Evolutionary conservation across 371 early-diverging fungal species (phyloP), one percentile per base, ranked within the genome.

Genomic region (Dichotomocladium elegans): DNA sequence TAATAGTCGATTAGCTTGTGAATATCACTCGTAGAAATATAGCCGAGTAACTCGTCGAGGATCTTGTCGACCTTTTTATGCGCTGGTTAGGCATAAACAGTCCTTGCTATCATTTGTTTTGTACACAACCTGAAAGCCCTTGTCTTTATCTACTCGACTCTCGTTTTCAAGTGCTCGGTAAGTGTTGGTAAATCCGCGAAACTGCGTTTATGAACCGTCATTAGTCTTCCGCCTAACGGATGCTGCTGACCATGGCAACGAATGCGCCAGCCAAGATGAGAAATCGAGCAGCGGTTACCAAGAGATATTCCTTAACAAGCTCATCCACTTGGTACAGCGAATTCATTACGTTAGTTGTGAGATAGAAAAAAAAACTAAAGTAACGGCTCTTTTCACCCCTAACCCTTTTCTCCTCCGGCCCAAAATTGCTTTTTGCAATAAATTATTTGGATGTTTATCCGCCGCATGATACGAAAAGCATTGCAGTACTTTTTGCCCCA

Each of bases 261-360:
- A 37, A 25, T 30, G 41, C 35, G 27, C 6, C 29, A 41, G 11
- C 8, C 4, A n/a, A 35, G 30, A 21, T 19, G 17, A 26, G 28
- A 11, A 25, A 31, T 26, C 34, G 34, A 50, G 41, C 37, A 26
- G 33, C 25, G 45, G 47, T 65, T 81, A 82, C 86, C 60, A 86
- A 51, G 44, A 86, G 69, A 59, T 86, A 86, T 58, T 86, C 86
- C 60, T 82, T 83, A 47, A 86, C 77, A 49, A 86, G 75, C 41
- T 86, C 86, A 59, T 86, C 86, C 41, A 86, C 79, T 60, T 86
- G 83, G 35, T 72, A 66, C 46, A 83, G 68, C 41, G 84, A 82
- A 55, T 82, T 83, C 84, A 83, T 83, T 41, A 29, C 41, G 37
- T 8, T 19, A 33, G 29, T 31, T 10, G 11, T 17, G 26, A 53